Evolutionary conservation across 2,329 filamentous ascomycete species (phyloP).

Genomic region (Chrysoporthe cubensis): DNA sequence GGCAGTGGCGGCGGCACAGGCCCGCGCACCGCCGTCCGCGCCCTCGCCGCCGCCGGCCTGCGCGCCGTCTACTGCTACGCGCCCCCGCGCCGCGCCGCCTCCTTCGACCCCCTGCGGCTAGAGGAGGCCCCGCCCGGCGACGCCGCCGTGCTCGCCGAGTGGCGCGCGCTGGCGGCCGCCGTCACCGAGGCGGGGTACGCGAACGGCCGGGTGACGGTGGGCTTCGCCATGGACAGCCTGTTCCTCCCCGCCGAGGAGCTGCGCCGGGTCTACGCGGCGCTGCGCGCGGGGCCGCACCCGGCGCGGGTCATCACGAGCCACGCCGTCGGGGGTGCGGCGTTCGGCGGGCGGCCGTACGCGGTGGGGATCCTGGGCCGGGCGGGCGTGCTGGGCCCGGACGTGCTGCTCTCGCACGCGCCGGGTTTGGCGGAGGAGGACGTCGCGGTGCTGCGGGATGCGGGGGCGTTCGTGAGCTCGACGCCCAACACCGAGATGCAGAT

Average conservation of each 20-base stretch:
- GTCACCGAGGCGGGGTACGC: constrained; percentile 20
- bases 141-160: constrained; percentile 43
- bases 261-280: constrained; percentile 42
- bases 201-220: constrained; percentile 42
- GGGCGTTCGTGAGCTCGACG: constrained; percentile 47
- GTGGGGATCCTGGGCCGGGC: constrained; percentile 38
- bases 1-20: too few species aligned
- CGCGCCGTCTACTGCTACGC: constrained; percentile 50
- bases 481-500: constrained; percentile 57
- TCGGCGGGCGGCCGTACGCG: constrained; percentile 26
- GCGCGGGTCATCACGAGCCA: constrained; percentile 49
- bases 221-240: constrained; percentile 48
- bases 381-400: constrained; percentile 45
- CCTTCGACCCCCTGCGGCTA: constrained; percentile 37
- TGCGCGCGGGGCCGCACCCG: constrained; percentile 36
- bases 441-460: constrained; percentile 38
- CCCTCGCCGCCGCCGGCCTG: constrained; percentile 48
- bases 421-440: constrained; percentile 40
- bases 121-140: constrained; percentile 35
- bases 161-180: constrained; percentile 36
- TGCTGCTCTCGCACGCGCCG: constrained; percentile 48
- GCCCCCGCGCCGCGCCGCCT: constrained; percentile 38
- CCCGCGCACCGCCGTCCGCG: constrained; percentile 43
- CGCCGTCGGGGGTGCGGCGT: constrained; percentile 31
- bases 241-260: constrained; percentile 44